phyloP scores from a whole-genome alignment of 2,329 filamentous ascomycete genomes.

The Cercospora citrullina region DNA sequence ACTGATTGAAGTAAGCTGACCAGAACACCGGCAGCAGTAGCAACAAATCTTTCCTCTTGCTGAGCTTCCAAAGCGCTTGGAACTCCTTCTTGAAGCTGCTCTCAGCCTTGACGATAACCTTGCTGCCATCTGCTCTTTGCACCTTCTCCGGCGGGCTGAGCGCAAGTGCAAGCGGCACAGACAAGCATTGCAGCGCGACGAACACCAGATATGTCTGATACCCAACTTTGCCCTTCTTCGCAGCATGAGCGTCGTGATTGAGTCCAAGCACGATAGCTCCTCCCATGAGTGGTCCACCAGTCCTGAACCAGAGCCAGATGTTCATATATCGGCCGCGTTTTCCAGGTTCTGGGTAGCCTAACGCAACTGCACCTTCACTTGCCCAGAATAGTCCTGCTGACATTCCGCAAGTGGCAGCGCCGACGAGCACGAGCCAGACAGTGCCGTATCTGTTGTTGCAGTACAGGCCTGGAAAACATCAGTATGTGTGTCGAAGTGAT shows the following conservation, averaged over 20 bases:
- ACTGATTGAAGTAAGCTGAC: slow-evolving; percentile 50
- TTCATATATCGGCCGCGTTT: slow-evolving; percentile 53
- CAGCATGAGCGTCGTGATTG: slow-evolving; percentile 50
- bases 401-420: slow-evolving; percentile 51
- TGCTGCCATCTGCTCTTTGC: slow-evolving; percentile 45
- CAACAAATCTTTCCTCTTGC: slow-evolving; percentile 37
- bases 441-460: slow-evolving; percentile 54
- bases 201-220: slow-evolving; percentile 48
- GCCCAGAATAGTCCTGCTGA: slow-evolving; percentile 56
- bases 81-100: slow-evolving; percentile 46
- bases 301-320: slow-evolving; percentile 54
- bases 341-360: slow-evolving; percentile 51
- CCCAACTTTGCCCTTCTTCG: slow-evolving; percentile 39
- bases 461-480: slow-evolving; percentile 44
- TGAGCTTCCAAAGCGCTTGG: slow-evolving; percentile 40
- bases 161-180: slow-evolving; percentile 43
- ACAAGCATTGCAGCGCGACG: slow-evolving; percentile 44
- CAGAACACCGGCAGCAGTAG: slow-evolving; percentile 49
- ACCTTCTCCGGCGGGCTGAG: slow-evolving; percentile 47
- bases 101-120: slow-evolving; percentile 42
- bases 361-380: slow-evolving; percentile 52
- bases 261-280: slow-evolving; percentile 51
- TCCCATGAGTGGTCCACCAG: slow-evolving; percentile 51
- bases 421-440: slow-evolving; percentile 54
- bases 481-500: neutral